phyloP scores from a whole-genome alignment of 2,329 filamentous ascomycete genomes.

The Aspergillus sp. region DNA sequence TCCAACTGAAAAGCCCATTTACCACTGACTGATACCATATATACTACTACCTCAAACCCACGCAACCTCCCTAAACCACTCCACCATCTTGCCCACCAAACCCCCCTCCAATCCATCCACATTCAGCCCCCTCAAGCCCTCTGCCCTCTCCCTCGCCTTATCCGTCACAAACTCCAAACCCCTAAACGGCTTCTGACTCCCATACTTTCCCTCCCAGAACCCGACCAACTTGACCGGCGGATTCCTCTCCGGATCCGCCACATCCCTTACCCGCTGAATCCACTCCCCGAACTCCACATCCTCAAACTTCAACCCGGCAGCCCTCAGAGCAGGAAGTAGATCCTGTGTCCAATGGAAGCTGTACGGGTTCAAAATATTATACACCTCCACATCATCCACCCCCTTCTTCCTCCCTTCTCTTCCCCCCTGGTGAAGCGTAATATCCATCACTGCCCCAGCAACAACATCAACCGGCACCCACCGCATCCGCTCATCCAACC shows the following conservation, averaged over 20 bases:
- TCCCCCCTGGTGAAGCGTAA: conserved; percentile 24
- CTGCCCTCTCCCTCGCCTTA: conserved; percentile 18
- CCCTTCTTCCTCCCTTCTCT: neutral
- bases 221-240: conserved; percentile 57
- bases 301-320: conserved; percentile 42
- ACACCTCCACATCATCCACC: conserved; percentile 35
- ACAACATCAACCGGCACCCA: conserved; percentile 51
- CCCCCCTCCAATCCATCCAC: conserved; percentile 15
- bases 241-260: conserved; percentile 53
- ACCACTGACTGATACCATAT: neutral
- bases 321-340: conserved; percentile 56
- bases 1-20: no score
- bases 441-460: conserved; percentile 38
- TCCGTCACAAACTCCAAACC: conserved; percentile 22
- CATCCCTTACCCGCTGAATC: conserved; percentile 43
- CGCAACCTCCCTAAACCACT: conserved; percentile 28
- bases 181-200: conserved; percentile 24
- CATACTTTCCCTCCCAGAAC: conserved; percentile 58
- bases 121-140: conserved; percentile 12
- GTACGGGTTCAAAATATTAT: conserved; percentile 56
- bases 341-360: conserved; percentile 56
- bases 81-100: conserved; percentile 42
- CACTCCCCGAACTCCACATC: conserved; percentile 30
- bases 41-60: neutral
- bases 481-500: conserved; percentile 46